A percentile compares a stretch with the other conserved stretches of the same genome.
phyloP scores from a whole-genome alignment of 306 rosid genomes.

The Cicer yamashitae region DNA sequence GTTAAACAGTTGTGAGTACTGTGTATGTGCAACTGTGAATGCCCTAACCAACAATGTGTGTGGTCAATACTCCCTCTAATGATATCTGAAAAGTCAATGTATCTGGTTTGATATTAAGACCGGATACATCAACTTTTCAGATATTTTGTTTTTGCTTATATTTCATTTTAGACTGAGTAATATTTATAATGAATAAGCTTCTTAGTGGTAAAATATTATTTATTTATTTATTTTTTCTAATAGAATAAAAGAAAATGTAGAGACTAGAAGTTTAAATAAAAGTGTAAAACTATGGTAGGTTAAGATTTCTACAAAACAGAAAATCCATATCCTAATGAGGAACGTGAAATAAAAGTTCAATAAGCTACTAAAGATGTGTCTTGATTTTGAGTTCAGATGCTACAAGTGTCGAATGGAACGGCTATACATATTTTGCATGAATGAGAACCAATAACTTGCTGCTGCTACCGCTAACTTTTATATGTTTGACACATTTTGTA shows the following conservation, averaged over 20 bases:
- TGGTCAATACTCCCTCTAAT: too few relatives aligned
- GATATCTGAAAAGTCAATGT: too few relatives aligned
- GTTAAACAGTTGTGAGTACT: not conserved
- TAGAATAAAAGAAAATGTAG: conserved; percentile 2
- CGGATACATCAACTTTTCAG: too few relatives aligned
- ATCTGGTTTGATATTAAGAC: too few relatives aligned
- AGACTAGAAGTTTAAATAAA: too few relatives aligned
- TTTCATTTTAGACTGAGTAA: not conserved
- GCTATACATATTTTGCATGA: not conserved
- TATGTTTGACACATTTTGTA: conserved; percentile 18
- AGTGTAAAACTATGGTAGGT: not conserved
- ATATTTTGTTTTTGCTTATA: too few relatives aligned
- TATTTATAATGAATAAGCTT: not conserved
- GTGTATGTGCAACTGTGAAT: not conserved
- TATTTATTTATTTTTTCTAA: not conserved
- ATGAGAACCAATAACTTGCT: not conserved
- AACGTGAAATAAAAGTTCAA: not conserved
- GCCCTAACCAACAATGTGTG: not conserved
- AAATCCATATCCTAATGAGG: not conserved
- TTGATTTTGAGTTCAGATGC: not conserved
- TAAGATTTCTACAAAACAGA: not conserved
- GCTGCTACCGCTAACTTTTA: not conserved
- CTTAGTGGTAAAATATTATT: not conserved
- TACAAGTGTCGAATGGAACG: conserved; percentile 6
- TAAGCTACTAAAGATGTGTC: conserved; percentile 1